Evolutionary conservation across 352 stramenopile genomes (phyloP).

Genomic region (Peronospora farinosa): DNA sequence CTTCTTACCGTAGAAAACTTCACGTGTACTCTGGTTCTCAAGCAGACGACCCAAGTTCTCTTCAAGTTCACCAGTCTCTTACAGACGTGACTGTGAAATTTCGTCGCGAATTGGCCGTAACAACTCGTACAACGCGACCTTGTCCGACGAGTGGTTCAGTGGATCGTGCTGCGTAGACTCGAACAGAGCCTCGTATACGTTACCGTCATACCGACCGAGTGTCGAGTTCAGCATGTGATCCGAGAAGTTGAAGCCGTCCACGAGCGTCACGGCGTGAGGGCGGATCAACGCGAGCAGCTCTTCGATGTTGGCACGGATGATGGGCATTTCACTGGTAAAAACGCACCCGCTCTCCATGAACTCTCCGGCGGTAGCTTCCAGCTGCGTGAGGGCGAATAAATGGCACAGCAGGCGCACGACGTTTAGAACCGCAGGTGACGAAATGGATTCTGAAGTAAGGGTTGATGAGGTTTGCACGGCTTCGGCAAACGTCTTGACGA

Average conservation of each 20-base stretch:
- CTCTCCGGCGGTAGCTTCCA: slow-evolving; percentile 53
- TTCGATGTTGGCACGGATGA: slow-evolving; percentile 49
- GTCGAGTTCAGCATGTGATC: slow-evolving; percentile 68
- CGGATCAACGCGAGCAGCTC: slow-evolving; percentile 45
- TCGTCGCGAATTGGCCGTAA: slow-evolving; percentile 55
- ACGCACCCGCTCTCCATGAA: slow-evolving; percentile 64
- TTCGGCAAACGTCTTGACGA: slow-evolving; percentile 49
- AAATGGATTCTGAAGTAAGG: slow-evolving; percentile 23
- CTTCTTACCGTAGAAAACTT: no score
- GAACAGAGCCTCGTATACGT: slow-evolving; percentile 69
- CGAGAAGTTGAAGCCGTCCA: slow-evolving; percentile 78
- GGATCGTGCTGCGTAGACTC: slow-evolving; percentile 53
- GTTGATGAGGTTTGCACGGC: slow-evolving; percentile 27
- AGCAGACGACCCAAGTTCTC: no score
- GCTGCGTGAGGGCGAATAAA: slow-evolving; percentile 69
- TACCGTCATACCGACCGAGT: slow-evolving; percentile 63
- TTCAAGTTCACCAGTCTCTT: background rate
- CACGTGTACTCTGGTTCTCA: no score
- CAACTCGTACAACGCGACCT: slow-evolving; percentile 57
- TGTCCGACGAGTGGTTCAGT: slow-evolving; percentile 54
- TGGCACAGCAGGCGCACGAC: slow-evolving; percentile 47
- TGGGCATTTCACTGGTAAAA: slow-evolving; percentile 34
- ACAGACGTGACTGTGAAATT: slow-evolving; percentile 35
- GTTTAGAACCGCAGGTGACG: background rate
- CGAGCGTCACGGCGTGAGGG: slow-evolving; percentile 52